These are phyloP conservation scores for Penicillium rolfsii DNA, from an alignment of 2,329 filamentous ascomycete genomes.

Conservation along the genomic window DNA sequence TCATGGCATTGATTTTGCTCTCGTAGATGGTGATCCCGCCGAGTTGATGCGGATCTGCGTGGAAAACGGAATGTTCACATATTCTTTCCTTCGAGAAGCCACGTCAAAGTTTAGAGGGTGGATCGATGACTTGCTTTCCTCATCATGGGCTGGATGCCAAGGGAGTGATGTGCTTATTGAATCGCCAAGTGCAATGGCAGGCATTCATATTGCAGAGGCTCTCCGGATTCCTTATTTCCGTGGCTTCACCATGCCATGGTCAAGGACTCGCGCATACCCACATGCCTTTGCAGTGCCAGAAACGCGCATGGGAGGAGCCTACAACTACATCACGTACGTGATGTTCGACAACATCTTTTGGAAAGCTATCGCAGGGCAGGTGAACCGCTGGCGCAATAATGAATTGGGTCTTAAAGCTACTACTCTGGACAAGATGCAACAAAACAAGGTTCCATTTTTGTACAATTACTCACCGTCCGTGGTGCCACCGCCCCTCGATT, in stretches of 20 bases:
- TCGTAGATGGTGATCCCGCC: slow-evolving; percentile 85
- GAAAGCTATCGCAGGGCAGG: slow-evolving; percentile 86
- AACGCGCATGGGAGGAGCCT: slow-evolving; percentile 90
- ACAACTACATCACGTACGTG: slow-evolving; percentile 93
- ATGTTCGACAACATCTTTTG: slow-evolving; percentile 98
- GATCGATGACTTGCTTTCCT: slow-evolving; percentile 84
- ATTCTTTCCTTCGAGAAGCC: slow-evolving; percentile 84
- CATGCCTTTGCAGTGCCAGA: slow-evolving; percentile 94
- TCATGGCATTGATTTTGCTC: slow-evolving; percentile 92
- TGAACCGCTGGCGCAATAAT: slow-evolving; percentile 90
- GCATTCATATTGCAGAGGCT: slow-evolving; percentile 95
- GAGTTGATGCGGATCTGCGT: slow-evolving; percentile 96
- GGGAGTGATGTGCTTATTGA: slow-evolving; percentile 90
- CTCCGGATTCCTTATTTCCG: slow-evolving; percentile 93
- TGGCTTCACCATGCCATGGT: slow-evolving; percentile 99
- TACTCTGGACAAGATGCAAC: slow-evolving; percentile 85
- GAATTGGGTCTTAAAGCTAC: slow-evolving; percentile 78
- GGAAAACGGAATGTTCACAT: slow-evolving; percentile 95
- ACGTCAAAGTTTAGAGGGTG: slow-evolving; percentile 88
- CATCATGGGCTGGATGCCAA: slow-evolving; percentile 82
- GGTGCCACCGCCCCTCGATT: slow-evolving; percentile 91
- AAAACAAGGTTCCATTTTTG: slow-evolving; percentile 95
- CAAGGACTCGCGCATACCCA: slow-evolving; percentile 89
- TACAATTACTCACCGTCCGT: slow-evolving; percentile 97
- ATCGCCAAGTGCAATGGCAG: slow-evolving; percentile 94